These are phyloP conservation scores for Ophiostoma piceae DNA, from an alignment of 2,329 filamentous ascomycete genomes.

Conservation along the genomic window DNA sequence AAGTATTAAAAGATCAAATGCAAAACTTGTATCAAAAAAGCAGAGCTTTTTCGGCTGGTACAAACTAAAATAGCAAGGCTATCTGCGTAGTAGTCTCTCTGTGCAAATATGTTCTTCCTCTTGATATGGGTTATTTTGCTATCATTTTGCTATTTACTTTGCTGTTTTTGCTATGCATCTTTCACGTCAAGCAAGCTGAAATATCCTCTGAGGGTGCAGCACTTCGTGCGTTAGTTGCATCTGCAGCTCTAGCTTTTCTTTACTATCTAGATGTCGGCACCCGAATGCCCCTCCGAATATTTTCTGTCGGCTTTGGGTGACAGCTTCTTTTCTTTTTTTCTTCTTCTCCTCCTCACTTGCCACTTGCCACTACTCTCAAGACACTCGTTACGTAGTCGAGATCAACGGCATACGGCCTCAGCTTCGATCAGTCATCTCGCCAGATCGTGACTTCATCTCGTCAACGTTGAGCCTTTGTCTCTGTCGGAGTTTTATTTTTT, in stretches of 20 bases:
- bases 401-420: conserved; percentile 21
- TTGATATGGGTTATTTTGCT: not conserved
- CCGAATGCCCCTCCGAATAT: not conserved
- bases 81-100: not conserved
- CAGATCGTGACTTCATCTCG: conserved; percentile 12
- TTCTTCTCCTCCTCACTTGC: not conserved
- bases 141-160: not conserved
- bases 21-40: not conserved
- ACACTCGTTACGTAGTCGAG: conserved; percentile 12
- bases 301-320: not conserved
- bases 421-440: conserved; percentile 10
- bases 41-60: not conserved
- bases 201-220: not conserved
- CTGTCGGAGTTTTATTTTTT: conserved; percentile 14
- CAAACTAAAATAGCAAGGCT: not conserved
- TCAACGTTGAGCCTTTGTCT: not conserved
- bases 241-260: not conserved
- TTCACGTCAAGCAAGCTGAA: not conserved
- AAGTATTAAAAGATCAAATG: not conserved
- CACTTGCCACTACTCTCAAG: not conserved
- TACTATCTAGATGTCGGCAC: not conserved
- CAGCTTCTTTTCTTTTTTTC: not conserved
- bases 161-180: not conserved
- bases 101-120: not conserved
- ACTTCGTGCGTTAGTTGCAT: not conserved